Evolutionary conservation across 169 alveolate species (phyloP).

Genomic region (Neospora caninum): DNA sequence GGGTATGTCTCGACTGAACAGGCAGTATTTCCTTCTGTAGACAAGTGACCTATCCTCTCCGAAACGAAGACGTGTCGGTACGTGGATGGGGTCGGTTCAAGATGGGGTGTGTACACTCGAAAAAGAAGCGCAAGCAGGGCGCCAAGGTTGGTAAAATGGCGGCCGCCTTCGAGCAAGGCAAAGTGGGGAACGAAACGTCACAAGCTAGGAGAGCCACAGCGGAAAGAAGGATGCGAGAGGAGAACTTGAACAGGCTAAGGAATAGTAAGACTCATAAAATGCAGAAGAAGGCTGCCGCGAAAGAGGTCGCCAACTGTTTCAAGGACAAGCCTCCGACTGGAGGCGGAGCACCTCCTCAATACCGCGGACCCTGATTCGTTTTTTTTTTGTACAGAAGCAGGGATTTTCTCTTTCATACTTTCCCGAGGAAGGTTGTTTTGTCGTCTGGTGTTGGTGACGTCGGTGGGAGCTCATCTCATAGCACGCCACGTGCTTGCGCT

Average conservation of each 20-base stretch:
- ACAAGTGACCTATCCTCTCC: too few species aligned
- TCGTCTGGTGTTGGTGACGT: too few species aligned
- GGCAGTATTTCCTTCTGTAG: too few species aligned
- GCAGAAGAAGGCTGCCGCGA: neutral
- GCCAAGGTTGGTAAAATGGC: conserved; percentile 10
- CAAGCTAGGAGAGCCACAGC: neutral
- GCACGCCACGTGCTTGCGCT: too few species aligned
- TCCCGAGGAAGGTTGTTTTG: too few species aligned
- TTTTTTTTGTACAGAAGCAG: too few species aligned
- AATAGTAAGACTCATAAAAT: neutral
- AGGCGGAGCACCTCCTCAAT: neutral
- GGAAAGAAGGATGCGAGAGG: neutral
- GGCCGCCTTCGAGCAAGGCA: conserved; percentile 22
- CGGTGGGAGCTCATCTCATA: too few species aligned
- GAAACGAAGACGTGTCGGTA: neutral
- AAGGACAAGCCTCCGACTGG: conserved; percentile 44
- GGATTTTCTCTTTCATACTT: too few species aligned
- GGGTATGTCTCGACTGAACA: too few species aligned
- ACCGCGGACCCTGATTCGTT: neutral
- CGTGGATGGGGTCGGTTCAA: neutral
- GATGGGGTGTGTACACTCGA: conserved; percentile 36
- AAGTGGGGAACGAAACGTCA: neutral
- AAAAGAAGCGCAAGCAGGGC: neutral
- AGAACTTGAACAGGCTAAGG: neutral
- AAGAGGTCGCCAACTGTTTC: conserved; percentile 12